Evolutionary conservation across 2,329 filamentous ascomycete genomes (phyloP).

Genomic region (Penicillium sclerotigenum): DNA sequence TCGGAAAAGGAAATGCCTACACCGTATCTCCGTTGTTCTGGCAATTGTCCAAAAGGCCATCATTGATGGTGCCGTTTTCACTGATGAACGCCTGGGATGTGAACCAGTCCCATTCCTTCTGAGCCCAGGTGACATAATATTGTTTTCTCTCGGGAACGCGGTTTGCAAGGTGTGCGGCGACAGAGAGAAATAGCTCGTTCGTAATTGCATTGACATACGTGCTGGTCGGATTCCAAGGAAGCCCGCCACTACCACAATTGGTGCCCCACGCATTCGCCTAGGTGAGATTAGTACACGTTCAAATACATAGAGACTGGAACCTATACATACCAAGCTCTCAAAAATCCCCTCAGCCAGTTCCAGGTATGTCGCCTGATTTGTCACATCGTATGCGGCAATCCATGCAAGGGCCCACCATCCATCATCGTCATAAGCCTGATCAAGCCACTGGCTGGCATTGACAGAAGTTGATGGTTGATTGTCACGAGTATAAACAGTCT

Average conservation of each 20-base stretch:
- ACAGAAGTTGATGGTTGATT: constrained; percentile 7
- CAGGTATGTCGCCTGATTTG: constrained; percentile 45
- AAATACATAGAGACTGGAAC: not conserved
- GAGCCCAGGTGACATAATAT: constrained; percentile 47
- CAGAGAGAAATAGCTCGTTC: constrained; percentile 56
- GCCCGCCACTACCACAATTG: constrained; percentile 45
- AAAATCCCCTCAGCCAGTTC: constrained; percentile 51
- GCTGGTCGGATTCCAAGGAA: constrained; percentile 49
- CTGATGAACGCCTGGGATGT: constrained; percentile 48
- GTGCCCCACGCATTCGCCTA: constrained; percentile 42
- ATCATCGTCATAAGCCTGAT: constrained; percentile 51
- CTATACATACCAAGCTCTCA: constrained; percentile 37
- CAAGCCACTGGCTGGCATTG: constrained; percentile 28
- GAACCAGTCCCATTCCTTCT: constrained; percentile 54
- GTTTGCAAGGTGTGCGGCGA: constrained; percentile 56
- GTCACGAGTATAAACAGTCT: constrained; percentile 9
- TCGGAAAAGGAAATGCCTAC: constrained; percentile 9
- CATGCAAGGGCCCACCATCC: constrained; percentile 55
- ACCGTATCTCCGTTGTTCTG: constrained; percentile 45
- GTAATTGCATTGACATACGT: constrained; percentile 54
- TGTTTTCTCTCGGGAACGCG: constrained; percentile 38
- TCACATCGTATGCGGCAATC: constrained; percentile 56
- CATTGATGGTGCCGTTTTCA: constrained; percentile 50
- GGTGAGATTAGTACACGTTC: not conserved
- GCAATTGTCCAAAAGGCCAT: constrained; percentile 52